Evolutionary conservation across 2,329 filamentous ascomycete genomes (phyloP), one percentile per base, ranked within the genome.

Genomic region (Fusarium verrucosum): DNA sequence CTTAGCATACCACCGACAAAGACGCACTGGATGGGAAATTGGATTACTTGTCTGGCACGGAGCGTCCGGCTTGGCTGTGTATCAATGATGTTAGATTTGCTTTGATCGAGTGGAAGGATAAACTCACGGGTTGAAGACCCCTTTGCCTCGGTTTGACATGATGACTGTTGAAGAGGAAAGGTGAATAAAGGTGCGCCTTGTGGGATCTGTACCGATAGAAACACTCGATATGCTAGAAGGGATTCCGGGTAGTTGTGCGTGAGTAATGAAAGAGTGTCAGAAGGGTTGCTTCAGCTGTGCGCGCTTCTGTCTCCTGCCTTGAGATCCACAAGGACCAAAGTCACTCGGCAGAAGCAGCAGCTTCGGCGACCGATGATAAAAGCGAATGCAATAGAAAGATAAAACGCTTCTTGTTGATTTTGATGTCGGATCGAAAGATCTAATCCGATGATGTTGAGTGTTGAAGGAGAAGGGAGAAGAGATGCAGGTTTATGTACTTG

Each of bases 111-210:
- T 16, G 10, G 19, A 23, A 22, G 30, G 14, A 13, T 14, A 22
- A 26, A 68, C 68, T 62, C 43, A 70, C 68, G 59, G 51, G 19
- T 57, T 41, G 10, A 17, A 37, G 22, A 28, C 61, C 16, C 55
- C 50, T 26, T 64, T 65, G 22, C 52, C 55, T 4, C 16, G 56
- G 41, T 60, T 68, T 4, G 52, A 47, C 50, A 66, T 61, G 38
- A 17, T 50, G 32, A 50, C 16, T 7, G 4, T 14, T 5, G 17
- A 19, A 40, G 26, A 16, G 10, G 13, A 16, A 13, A 16, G 22
- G 13, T 19, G 45, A 28, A 14, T 17, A 17, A 38, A 22, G 16
- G 9, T 20, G n/a, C 33, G 13, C 16, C 23, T 28, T 19, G 13
- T n/a, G 23, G n/a, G n/a, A 3, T 9, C 10, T 11, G 13, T 8